These are phyloP conservation scores for Solanum raphanifolium DNA, from an alignment of 257 asterid species.

Conservation along the genomic window DNA sequence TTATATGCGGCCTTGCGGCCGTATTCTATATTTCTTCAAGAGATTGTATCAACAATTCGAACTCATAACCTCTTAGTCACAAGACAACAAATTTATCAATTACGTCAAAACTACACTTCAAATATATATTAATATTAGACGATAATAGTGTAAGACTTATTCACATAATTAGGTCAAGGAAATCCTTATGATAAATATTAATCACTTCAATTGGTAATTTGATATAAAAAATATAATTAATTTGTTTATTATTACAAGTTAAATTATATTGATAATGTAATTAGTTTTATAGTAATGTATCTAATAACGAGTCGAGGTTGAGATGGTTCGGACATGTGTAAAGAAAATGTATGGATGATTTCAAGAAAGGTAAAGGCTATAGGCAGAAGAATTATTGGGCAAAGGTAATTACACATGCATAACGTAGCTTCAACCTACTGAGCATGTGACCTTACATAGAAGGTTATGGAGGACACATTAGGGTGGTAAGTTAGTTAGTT, in stretches of 20 bases:
- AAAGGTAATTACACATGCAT: background rate
- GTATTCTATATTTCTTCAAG: background rate
- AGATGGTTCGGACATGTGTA: too few relatives aligned
- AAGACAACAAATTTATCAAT: background rate
- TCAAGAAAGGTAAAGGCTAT: background rate
- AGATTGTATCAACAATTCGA: background rate
- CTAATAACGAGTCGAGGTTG: background rate
- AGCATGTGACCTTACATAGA: background rate
- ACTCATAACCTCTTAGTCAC: background rate
- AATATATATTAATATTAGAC: background rate
- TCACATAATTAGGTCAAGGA: background rate
- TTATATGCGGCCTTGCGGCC: background rate
- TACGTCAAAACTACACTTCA: rapidly evolving
- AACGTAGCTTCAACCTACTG: too few relatives aligned
- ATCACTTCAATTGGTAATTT: background rate
- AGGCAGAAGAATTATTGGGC: background rate
- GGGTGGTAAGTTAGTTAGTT: background rate
- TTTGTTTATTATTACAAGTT: background rate
- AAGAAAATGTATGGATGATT: too few relatives aligned
- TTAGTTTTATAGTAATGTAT: background rate
- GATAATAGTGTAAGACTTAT: background rate
- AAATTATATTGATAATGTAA: background rate
- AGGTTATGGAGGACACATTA: background rate
- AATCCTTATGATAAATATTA: background rate
- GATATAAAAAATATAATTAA: background rate